Evolutionary conservation across 148 eudicot genomes (phyloP), one percentile per base, ranked within the genome.

Genomic region (Arctostaphylos glauca): DNA sequence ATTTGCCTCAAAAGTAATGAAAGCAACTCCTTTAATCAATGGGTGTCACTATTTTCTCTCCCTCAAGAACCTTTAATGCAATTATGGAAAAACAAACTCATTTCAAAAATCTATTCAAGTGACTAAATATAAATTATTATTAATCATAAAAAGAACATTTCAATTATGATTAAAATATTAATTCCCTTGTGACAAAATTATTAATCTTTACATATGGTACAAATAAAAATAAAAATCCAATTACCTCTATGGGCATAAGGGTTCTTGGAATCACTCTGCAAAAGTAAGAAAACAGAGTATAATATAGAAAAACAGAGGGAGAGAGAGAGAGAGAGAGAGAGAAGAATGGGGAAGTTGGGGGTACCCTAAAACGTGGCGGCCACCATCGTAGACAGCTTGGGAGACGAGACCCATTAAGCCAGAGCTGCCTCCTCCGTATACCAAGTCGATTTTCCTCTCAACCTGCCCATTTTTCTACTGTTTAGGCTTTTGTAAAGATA

Each of bases 191-290:
- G n/a, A n/a, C n/a, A n/a, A n/a, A n/a, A n/a, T n/a, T n/a, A n/a
- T n/a, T n/a, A n/a, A n/a, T n/a, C n/a, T n/a, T n/a, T n/a, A n/a
- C n/a, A n/a, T n/a, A n/a, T n/a, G n/a, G n/a, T n/a, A n/a, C n/a
- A n/a, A n/a, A 16, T 15, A 66, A 31, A 66, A 15, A 66, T 5
- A 66, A 10, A 43, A 7, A 66, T 25, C 31, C 59, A 58, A 55
- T 87, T 88, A 93, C 98, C 98, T 95, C 98, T 88, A 86, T 91
- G 1, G 98, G 93, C 97, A 95, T 93, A 6, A 95, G 92, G 74
- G 93, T 90, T 90, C 85, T 92, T 1, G 98, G 98, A 62, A 95
- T 94, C 52, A 95, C 94, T 68, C 98, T 95, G 95, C 84, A 87
- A 62, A 77, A 54, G 46, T 25, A 53, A 50, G n/a, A 50, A 15